Percentiles rank a stretch among this genome's conserved stretches.
These are phyloP conservation scores for Pseudognaphalium luteoalbum DNA, from an alignment of 129 eudicot genomes.

Conservation along the genomic window DNA sequence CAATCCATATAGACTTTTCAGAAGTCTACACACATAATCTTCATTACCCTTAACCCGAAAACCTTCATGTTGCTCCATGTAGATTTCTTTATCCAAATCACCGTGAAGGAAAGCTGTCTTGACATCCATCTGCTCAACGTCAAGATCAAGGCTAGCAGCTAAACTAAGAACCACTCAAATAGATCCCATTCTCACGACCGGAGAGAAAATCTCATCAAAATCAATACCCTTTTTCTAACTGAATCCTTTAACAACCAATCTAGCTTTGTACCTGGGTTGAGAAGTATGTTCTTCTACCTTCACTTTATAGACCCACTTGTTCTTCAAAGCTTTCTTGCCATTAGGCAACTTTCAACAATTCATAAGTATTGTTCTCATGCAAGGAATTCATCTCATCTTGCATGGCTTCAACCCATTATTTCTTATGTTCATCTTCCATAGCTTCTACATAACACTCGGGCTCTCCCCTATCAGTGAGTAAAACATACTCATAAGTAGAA, in stretches of 20 bases:
- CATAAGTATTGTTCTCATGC: constrained; percentile 23
- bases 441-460: constrained; percentile 14
- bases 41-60: no score
- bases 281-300: constrained; percentile 12
- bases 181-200: constrained; percentile 5
- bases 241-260: constrained; percentile 14
- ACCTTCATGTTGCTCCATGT: no score
- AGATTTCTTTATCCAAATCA: no score
- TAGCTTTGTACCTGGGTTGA: constrained; percentile 15
- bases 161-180: constrained; percentile 23
- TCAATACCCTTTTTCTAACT: constrained; percentile 3
- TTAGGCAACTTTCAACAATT: constrained; percentile 25
- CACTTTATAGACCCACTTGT: constrained; percentile 6
- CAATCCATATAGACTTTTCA: no score
- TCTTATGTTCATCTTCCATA: constrained; percentile 10
- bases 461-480: constrained; percentile 17
- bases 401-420: constrained; percentile 11
- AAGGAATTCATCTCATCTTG: constrained; percentile 31
- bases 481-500: no score
- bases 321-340: constrained; percentile 22
- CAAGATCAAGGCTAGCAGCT: constrained; percentile 6
- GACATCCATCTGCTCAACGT: constrained; percentile 15
- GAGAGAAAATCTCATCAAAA: no score
- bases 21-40: no score
- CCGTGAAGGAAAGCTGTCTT: constrained; percentile 22